These are phyloP conservation scores for Pestalotiopsis sp. DNA, from an alignment of 2,329 filamentous ascomycete species.

Conservation along the genomic window DNA sequence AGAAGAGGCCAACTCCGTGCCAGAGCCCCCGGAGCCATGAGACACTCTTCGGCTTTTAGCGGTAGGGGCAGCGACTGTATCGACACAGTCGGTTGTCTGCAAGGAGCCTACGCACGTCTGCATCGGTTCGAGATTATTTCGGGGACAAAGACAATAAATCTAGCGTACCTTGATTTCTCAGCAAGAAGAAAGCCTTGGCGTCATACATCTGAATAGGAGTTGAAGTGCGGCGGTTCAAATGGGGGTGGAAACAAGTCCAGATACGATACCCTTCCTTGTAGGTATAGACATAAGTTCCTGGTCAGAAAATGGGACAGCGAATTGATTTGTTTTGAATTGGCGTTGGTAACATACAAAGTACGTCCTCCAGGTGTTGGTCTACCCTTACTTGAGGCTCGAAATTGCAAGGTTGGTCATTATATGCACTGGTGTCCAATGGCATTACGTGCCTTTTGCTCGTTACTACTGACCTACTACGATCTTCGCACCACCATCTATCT, in stretches of 20 bases:
- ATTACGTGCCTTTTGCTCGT: too few relatives aligned
- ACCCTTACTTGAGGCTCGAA: too few relatives aligned
- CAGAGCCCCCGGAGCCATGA: neutral
- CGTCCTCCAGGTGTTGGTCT: too few relatives aligned
- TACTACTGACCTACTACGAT: too few relatives aligned
- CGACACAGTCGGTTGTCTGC: neutral
- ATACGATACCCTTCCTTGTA: slow-evolving; percentile 29
- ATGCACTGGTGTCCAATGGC: too few relatives aligned
- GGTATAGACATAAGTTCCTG: slow-evolving; percentile 23
- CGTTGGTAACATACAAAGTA: neutral
- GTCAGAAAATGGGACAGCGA: slow-evolving; percentile 5
- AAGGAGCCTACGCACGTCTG: neutral
- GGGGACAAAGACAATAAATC: neutral
- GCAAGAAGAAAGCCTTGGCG: neutral
- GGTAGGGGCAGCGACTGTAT: neutral
- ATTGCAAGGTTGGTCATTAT: too few relatives aligned
- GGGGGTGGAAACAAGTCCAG: slow-evolving; percentile 18
- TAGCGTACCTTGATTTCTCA: neutral
- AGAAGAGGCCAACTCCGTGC: neutral
- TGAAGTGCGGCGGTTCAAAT: slow-evolving; percentile 10
- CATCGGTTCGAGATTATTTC: neutral
- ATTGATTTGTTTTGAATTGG: neutral
- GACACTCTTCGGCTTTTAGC: neutral
- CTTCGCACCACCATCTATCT: too few relatives aligned
- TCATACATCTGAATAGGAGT: slow-evolving; percentile 11